phyloP scores from a whole-genome alignment of 2,329 filamentous ascomycete genomes.

The Ophiostoma tasmaniense region DNA sequence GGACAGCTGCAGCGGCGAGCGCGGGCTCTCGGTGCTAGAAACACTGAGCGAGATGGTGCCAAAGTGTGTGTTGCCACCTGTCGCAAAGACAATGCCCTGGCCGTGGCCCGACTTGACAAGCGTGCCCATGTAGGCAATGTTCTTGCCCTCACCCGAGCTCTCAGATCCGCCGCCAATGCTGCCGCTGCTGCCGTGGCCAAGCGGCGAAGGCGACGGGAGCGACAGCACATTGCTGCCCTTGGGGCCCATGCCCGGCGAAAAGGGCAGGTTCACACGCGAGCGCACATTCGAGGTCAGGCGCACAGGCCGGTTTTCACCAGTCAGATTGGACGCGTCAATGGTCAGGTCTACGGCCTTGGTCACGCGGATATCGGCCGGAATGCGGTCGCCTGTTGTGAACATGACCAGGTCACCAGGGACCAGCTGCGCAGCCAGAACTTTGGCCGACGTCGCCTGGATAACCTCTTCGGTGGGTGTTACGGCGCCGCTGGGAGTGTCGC shows the following conservation, averaged over 20 bases:
- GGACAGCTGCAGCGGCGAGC: constrained; percentile 85
- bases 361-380: constrained; percentile 91
- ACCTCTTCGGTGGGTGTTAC: constrained; percentile 53
- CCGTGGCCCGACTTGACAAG: constrained; percentile 90
- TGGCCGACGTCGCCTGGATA: constrained; percentile 66
- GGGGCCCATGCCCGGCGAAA: constrained; percentile 9
- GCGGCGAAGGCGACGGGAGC: constrained; percentile 29
- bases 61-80: constrained; percentile 87
- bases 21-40: constrained; percentile 87
- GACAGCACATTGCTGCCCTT: constrained; percentile 22
- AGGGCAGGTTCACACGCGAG: constrained; percentile 23
- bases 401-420: constrained; percentile 89
- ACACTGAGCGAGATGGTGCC: constrained; percentile 92
- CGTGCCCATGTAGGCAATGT: constrained; percentile 98
- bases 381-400: constrained; percentile 91
- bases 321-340: constrained; percentile 94
- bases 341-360: constrained; percentile 82
- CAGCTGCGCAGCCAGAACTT: constrained; percentile 76
- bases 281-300: constrained; percentile 61
- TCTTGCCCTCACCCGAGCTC: constrained; percentile 65
- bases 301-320: constrained; percentile 92
- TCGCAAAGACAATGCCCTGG: constrained; percentile 94
- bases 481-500: constrained; percentile 31
- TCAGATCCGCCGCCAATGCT: constrained; percentile 23
- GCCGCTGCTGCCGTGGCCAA: neutral